These are phyloP conservation scores for Ilex paraguariensis DNA, from an alignment of 305 asterid species.

Conservation along the genomic window DNA sequence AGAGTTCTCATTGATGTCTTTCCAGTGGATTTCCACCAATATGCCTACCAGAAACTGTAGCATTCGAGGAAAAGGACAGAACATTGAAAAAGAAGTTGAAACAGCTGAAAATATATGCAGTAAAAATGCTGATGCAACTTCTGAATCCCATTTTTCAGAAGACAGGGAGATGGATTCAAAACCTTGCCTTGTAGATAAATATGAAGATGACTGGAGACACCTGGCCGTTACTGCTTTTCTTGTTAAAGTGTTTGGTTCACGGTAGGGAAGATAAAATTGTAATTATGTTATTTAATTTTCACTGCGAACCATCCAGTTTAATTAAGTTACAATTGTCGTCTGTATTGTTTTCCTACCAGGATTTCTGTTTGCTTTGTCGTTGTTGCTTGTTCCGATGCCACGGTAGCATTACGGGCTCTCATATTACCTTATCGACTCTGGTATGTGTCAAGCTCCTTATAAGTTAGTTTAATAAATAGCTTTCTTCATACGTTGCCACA, in stretches of 20 bases:
- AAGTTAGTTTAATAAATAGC: not conserved
- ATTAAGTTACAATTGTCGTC: not conserved
- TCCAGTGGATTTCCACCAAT: slow-evolving; percentile 92
- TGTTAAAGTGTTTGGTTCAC: slow-evolving; percentile 64
- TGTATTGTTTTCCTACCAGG: slow-evolving; percentile 41
- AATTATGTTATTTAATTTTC: slow-evolving; percentile 3
- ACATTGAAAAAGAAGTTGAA: slow-evolving; percentile 28
- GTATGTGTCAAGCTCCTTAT: slow-evolving; percentile 27
- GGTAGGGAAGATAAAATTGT: slow-evolving; percentile 36
- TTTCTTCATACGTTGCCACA: too few species aligned
- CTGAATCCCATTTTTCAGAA: slow-evolving; percentile 31
- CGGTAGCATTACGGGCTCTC: slow-evolving; percentile 82
- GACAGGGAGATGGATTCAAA: slow-evolving; percentile 24
- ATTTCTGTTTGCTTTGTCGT: slow-evolving; percentile 65
- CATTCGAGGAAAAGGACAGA: slow-evolving; percentile 38
- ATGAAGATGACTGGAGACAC: slow-evolving; percentile 93
- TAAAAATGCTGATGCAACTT: slow-evolving; percentile 18
- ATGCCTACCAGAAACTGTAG: slow-evolving; percentile 56
- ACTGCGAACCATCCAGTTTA: slow-evolving; percentile 3
- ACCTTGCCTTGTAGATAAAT: slow-evolving; percentile 39
- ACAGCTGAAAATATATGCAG: slow-evolving; percentile 22
- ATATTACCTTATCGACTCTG: slow-evolving; percentile 77
- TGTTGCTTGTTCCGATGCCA: slow-evolving; percentile 94
- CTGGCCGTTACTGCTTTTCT: slow-evolving; percentile 90
- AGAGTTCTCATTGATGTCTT: slow-evolving; percentile 34